Evolutionary conservation across 2,329 filamentous ascomycete genomes (phyloP), one percentile per base, ranked within the genome.

Genomic region (Balansia obtecta): DNA sequence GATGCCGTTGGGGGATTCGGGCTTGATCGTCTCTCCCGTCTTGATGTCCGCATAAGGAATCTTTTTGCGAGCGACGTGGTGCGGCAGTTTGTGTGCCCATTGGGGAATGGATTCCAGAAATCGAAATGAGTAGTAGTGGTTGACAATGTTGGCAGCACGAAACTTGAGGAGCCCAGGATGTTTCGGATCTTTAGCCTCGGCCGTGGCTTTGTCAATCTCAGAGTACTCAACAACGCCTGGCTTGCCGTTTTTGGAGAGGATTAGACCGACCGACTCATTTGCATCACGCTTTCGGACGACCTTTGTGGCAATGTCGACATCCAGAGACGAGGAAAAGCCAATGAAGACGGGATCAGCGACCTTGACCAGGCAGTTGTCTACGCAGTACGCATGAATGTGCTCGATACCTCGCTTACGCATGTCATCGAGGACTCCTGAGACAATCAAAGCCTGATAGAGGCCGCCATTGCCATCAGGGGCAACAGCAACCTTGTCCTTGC

Each of bases 161-260:
- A 95, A 97, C 71, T 91, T 94, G 65, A 98, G 83, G 49, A 96
- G 75, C 52, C 80, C 83, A 3, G 80, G 74, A 62, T 95, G 83
- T 68, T 86, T 86, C 50, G 84, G 70, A 64, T 98, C 93, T 64
- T 84, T 80, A 57, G 90, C 91, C 70, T 94, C 88, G 52, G 91
- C 86, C n/a, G 88, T 93, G 55, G 81, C 84, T 57, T 80, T 71
- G 73, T 94, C 86, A 60, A 98, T 97, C 73, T 98, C 93, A 6
- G 89, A 95, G 76, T 98, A 98, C 73, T 98, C 93, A 49, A 98
- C 91, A 3, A 98, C 93, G 64, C 95, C 93, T 39, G 93, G 93
- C 71, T 86, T 89, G 68, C 90, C 90, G 67, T 97, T 94, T 79
- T 95, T 95, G 63, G 86, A 83, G 51, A 98, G 72, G 62, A 98